Evolutionary conservation across 2,329 filamentous ascomycete genomes (phyloP).

Genomic region (Phialophora verrucosa): DNA sequence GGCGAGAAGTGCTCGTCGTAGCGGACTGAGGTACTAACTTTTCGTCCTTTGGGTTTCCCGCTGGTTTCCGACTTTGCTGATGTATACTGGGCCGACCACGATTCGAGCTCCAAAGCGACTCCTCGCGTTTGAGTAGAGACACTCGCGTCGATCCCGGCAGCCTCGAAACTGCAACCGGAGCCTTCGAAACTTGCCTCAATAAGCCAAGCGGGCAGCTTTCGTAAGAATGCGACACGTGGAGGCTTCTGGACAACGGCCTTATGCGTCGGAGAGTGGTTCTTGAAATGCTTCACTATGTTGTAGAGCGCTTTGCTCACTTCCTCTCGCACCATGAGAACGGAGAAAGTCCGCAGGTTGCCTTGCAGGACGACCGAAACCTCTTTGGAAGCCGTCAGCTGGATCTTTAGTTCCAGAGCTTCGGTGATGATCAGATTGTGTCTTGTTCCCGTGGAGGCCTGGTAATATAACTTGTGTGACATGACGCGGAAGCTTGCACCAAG

Average conservation of each 20-base stretch:
- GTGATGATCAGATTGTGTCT: constrained; percentile 87
- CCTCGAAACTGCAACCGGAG: constrained; percentile 85
- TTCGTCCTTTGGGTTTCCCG: constrained; percentile 65
- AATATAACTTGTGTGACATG: constrained; percentile 88
- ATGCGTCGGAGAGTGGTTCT: constrained; percentile 70
- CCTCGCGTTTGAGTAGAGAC: constrained; percentile 84
- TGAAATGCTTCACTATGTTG: constrained; percentile 85
- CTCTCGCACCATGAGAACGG: constrained; percentile 84
- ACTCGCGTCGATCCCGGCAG: constrained; percentile 83
- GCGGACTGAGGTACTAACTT: constrained; percentile 72
- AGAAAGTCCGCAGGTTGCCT: constrained; percentile 83
- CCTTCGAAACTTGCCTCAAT: constrained; percentile 83
- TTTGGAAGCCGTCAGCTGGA: constrained; percentile 82
- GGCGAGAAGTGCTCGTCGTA: constrained; percentile 69
- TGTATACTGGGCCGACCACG: constrained; percentile 86
- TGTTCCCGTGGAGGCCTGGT: constrained; percentile 82
- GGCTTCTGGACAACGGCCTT: constrained; percentile 52
- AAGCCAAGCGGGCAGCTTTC: constrained; percentile 82
- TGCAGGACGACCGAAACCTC: constrained; percentile 81
- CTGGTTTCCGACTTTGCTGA: constrained; percentile 75
- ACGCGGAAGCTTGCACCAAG: constrained; percentile 81
- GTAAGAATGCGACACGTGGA: constrained; percentile 65
- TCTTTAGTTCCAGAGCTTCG: constrained; percentile 84
- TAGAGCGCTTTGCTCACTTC: constrained; percentile 92
- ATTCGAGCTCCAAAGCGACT: constrained; percentile 83